phyloP scores from a whole-genome alignment of 176 grass and related monocot species.

The Carex cristatella region DNA sequence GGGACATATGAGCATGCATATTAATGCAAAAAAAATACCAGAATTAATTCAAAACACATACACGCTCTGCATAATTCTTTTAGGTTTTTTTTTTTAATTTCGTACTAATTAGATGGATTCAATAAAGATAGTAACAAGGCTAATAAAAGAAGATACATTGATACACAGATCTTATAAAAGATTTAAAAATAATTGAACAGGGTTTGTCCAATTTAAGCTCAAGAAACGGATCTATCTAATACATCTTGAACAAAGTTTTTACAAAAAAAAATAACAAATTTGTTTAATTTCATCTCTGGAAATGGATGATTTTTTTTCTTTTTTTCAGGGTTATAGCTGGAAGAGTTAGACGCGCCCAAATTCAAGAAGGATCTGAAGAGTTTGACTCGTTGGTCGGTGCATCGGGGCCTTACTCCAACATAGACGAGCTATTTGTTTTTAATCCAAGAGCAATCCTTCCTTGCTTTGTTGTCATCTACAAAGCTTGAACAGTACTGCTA shows the following conservation, averaged over 20 bases:
- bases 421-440: slow-evolving; percentile 79
- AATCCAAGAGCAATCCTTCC: slow-evolving; percentile 79
- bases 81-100: background rate
- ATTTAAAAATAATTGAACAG: background rate
- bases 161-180: background rate
- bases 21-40: background rate
- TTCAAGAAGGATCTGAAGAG: slow-evolving; percentile 31
- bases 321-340: slow-evolving; percentile 69
- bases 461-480: slow-evolving; percentile 95
- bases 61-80: background rate
- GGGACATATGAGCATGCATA: background rate
- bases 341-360: slow-evolving; percentile 32
- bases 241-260: background rate
- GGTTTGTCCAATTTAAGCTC: background rate
- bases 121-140: background rate
- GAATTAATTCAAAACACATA: background rate
- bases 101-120: background rate
- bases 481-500: slow-evolving; percentile 23
- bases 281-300: background rate
- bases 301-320: background rate
- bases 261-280: background rate
- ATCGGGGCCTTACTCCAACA: slow-evolving; percentile 49
- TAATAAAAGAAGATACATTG: background rate
- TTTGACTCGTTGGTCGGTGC: slow-evolving; percentile 49
- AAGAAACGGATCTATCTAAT: background rate